Evolutionary conservation across 441 rosid genomes (phyloP), one percentile per base, ranked within the genome.

Genomic region (Croton laevigatus): DNA sequence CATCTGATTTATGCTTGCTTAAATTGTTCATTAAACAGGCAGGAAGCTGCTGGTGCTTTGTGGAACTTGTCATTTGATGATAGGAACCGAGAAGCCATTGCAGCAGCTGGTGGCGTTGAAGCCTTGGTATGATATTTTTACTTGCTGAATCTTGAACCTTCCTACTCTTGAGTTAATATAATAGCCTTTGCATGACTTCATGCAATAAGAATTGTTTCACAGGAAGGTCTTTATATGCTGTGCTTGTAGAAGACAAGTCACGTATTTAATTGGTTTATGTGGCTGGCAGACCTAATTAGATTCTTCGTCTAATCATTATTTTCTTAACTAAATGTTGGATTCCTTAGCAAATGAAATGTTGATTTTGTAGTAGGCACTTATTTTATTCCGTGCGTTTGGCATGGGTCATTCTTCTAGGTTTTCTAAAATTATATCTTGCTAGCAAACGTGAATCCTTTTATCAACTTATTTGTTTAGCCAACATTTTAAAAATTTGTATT

Each of bases 21-120:
- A 66, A 45, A 60, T 45, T 78, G 59, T 48, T 69, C 38, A 36
- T 76, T 71, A 57, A 78, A 83, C 86, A 90, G 92, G 86, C 99
- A 94, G 73, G 99, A 92, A 86, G 97, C 98, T 77, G 94, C 99
- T 73, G 99, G 99, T 71, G 99, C 99, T 20, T 76, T 94, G 59
- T 94, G 99, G 99, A 92, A 94, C 79, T 81, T 94, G 68, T 94
- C 99, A 37, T 92, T 94, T 51, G 98, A 91, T 65, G 97, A 92
- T 75, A 83, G 88, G 82, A 94, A 94, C 77, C 88, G 99, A 58
- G 99, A 94, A 83, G 94, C 96, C 57, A 94, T 94, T 73, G 98
- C 99, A 45, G 89, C 87, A 71, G 94, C 88, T 82, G 91, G 94
- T 79, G 99, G 98, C 8, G 96, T 94, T 73, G 96, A 89, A 88